Base-by-base conservation (phyloP, 1,284 basidiomycete genomes). In the Microstroma glucosiphilum region DNA sequence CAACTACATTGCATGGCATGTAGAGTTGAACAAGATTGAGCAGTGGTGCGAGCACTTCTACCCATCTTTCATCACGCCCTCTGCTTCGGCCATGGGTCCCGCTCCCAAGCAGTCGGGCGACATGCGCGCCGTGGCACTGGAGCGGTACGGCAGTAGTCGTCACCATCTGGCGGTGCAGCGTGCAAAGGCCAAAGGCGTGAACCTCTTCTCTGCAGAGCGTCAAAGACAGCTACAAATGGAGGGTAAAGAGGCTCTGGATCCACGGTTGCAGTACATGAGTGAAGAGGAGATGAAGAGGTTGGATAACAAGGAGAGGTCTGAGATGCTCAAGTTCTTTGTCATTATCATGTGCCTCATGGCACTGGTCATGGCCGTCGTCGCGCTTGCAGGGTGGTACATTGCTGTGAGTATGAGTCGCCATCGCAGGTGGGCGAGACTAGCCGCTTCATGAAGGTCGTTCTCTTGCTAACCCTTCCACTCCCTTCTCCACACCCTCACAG, bases 1-100 rank as follows among this genome's bases (percentile, higher is more conserved):
- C 49, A 91, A 88, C 82, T 92, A 90, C 60, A 46, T 66, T 3
- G 65, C 66, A 8, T 79, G 77, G 77, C 60, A 63, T 17, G 66
- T 77, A 9, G 75, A 77, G 60, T 57, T 79, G 1, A 67, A 70
- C 3, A 57, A 72, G 60, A 78, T 79, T 60, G 75, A 79, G 57
- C 60, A 63, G 41, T 79, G 77, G 77, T 71, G 69, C 56, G 77
- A 79, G 57, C 66, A 66, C 19, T 71, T 69, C 62, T 79, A 76
- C 56, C 77, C 77, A 1, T 68, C 69, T 12, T 79, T 68, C 42
- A 59, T 79, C 40, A 62, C 64, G 23, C 59, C 66, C 0, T 37
- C 30, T 37, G 63, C 59, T 0, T 40, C 56, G 2, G 65, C 63
- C 7, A 25, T 19, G 21, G 51, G 25, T 21, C 51, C 51, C 15